Base-by-base conservation (phyloP, 495 filamentous ascomycete species). In the Podospora pseudoanserina region DNA sequence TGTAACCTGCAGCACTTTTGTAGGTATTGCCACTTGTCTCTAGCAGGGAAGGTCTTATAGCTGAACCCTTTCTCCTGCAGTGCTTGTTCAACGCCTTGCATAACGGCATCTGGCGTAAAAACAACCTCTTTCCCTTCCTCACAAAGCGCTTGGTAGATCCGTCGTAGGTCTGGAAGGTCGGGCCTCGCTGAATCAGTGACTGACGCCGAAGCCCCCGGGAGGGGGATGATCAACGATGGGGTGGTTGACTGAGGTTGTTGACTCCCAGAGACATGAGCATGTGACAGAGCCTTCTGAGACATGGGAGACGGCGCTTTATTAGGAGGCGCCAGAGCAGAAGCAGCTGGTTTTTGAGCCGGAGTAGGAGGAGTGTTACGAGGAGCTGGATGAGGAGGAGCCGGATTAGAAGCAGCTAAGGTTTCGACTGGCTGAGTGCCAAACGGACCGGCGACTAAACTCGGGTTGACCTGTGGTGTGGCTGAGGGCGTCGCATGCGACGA, bases 221-320 rank as follows among this genome's bases (percentile, higher is more conserved):
- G 23, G 20, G 26, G 63, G 72, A 69, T 75, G 63, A 71, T 67
- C 64, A 61, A 62, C 60, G 23, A 56, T 49, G 32, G 66, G 26
- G 9, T 28, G 28, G 20, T 18, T 27, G 13, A 5, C 56, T 20
- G 56, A 20, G 56, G 6, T 59, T 59, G 56, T 20, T 59, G 56
- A 59, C 4, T 32, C 7, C 4, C 30, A 32, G 26, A 9, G 19
- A 18, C 56, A 59, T 16, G 26, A 49, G 39, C 39, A 13, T 49
- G 39, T 11, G 3, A 16, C 2, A 49, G 39, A 49, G 39, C 39
- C 13, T 13, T 5, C 39, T 49, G 39, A 49, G 39, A 49, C 3
- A 49, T 16, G 39, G 39, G 39, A 49, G 39, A 49, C 13, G 39
- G 6, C 13, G 39, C 39, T 16, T 49, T 5, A 3, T 6, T 49